phyloP scores from a whole-genome alignment of 495 filamentous ascomycete genomes.

The Lichina pygmaea region DNA sequence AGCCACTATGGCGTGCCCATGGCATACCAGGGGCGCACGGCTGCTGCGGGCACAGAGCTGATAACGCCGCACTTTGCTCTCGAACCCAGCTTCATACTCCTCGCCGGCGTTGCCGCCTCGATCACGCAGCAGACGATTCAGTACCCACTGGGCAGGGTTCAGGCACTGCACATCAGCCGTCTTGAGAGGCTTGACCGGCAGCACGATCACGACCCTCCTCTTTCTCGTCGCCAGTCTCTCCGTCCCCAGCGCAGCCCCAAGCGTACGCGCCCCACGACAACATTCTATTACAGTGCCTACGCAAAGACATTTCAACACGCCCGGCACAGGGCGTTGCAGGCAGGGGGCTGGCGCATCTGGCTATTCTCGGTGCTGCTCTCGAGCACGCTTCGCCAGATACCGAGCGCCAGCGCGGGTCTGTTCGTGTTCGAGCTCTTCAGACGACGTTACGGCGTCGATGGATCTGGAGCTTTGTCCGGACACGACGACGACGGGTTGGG shows the following conservation, averaged over 20 bases:
- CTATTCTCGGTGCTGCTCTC: conserved; percentile 51
- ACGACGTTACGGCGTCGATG: conserved; percentile 34
- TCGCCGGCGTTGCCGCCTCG: conserved; percentile 52
- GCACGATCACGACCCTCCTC: conserved; percentile 15
- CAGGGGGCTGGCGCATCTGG: conserved; percentile 41
- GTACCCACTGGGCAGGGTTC: conserved; percentile 48
- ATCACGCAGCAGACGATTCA: conserved; percentile 54
- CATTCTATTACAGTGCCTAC: conserved; percentile 47
- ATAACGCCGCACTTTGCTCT: conserved; percentile 69
- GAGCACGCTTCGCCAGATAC: conserved; percentile 55
- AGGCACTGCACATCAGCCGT: conserved; percentile 51
- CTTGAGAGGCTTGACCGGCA: conserved; percentile 53
- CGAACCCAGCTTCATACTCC: conserved; percentile 55
- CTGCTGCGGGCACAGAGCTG: conserved; percentile 8
- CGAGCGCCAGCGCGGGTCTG: conserved; percentile 66
- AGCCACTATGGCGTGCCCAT: conserved; percentile 27
- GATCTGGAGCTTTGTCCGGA: conserved; percentile 1
- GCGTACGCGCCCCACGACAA: background rate
- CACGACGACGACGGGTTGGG: no score
- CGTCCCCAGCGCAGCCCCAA: conserved; percentile 21
- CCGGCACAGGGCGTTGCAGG: conserved; percentile 26
- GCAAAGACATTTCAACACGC: conserved; percentile 49
- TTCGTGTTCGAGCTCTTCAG: conserved; percentile 77
- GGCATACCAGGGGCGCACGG: no score
- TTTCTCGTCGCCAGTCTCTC: background rate